Base-by-base conservation (phyloP, 768 basidiomycete genomes). In the Inosperma sp. region DNA sequence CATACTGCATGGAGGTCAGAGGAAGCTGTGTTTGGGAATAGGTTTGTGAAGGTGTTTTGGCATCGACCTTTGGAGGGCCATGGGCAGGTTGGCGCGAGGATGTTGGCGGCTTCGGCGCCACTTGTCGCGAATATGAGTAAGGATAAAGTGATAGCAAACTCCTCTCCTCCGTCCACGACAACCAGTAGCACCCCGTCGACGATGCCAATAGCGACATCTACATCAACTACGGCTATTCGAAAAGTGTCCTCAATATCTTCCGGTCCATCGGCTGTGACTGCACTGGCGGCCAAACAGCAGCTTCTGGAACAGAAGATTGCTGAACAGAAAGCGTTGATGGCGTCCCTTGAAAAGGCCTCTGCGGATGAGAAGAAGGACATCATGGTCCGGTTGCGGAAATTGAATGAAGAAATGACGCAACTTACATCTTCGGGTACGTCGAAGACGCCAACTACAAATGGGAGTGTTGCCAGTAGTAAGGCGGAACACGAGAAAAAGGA, bases 1-100 rank as follows among this genome's bases (percentile, higher is more conserved):
- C 82, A 86, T 60, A 79, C 81, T 10, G 94, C 94, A 1, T 93
- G 93, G 88, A 90, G 89, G 65, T 83, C 84, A 21, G 89, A 94
- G 66, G 92, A 95, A 55, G 92, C 93, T n/a, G 86, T 96, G 12
- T 96, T 96, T 61, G 83, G 82, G 9, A 94, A 93, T 59, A 82
- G 94, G 43, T 96, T 96, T 65, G 93, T 96, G 57, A 95, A 94
- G 68, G 77, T 96, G 27, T 91, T 95, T 60, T 96, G 94, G 93
- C 92, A 95, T 68, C 78, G 88, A 51, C 93, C 92, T 6, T 81
- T 93, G 82, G 89, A 88, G 48, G 93, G 94, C 0, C 88, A 93
- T 59, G 93, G 93, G 7, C 83, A 82, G 55, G 75, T 73, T 14
- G 93, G 93, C 2, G 72, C 81, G 41, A 78, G 86, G 56, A 80